Conservation (phyloP, 352 stramenopile genomes). For the Paralagenidium karlingii region DNA sequence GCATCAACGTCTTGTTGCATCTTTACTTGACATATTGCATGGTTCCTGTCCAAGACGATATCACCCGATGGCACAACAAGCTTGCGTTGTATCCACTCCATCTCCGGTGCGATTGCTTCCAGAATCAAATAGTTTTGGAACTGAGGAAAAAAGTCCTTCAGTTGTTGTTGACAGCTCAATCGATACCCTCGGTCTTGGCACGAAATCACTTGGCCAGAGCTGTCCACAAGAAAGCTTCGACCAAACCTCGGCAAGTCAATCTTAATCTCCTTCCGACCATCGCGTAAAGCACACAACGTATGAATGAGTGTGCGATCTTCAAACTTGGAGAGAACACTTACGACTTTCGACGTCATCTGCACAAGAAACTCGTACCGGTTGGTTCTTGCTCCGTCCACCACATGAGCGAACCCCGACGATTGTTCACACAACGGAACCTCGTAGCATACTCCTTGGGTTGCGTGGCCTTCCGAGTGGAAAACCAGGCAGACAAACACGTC, state of each 20-base stretch:
- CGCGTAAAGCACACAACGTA: slow-evolving; percentile 7
- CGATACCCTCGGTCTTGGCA: slow-evolving; percentile 22
- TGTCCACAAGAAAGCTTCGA: slow-evolving; percentile 17
- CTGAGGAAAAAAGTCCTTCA: background rate
- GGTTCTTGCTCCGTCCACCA: too few species aligned
- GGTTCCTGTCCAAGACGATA: background rate
- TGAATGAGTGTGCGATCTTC: slow-evolving; percentile 20
- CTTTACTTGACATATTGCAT: slow-evolving; percentile 3
- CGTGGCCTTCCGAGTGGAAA: too few species aligned
- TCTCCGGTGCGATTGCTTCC: background rate
- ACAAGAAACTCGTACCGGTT: slow-evolving; percentile 16
- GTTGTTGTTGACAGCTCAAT: slow-evolving; percentile 9
- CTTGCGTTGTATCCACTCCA: background rate
- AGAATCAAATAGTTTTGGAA: slow-evolving; percentile 7
- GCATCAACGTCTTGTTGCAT: slow-evolving; percentile 1
- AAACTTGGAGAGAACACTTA: slow-evolving; percentile 23
- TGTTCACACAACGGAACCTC: too few species aligned
- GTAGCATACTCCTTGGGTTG: too few species aligned
- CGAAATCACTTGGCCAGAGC: slow-evolving; percentile 8
- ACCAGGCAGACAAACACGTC: too few species aligned
- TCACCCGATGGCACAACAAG: background rate
- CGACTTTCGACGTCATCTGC: slow-evolving; percentile 2
- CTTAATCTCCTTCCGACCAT: too few species aligned
- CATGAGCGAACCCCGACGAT: too few species aligned
- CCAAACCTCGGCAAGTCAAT: slow-evolving; percentile 28